phyloP scores from a whole-genome alignment of 371 early-diverging fungal species.

The Saksenaea oblongispora region DNA sequence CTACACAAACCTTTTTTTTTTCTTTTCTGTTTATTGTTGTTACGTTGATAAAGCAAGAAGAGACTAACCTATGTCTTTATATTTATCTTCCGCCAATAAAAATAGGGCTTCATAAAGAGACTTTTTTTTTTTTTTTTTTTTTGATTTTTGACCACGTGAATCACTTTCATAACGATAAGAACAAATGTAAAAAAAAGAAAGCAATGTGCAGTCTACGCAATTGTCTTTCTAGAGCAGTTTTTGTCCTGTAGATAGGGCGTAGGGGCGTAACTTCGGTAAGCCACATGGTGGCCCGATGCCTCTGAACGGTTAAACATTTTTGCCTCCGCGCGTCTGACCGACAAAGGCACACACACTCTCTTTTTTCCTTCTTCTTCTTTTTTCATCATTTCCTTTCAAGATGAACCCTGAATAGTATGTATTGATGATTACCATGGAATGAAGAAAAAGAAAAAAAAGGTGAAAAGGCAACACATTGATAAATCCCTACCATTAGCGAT shows the following conservation, averaged over 20 bases:
- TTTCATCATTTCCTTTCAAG: background rate
- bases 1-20: background rate
- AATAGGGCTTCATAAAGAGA: no score
- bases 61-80: no score
- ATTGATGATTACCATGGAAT: background rate
- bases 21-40: background rate
- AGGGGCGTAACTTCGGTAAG: background rate
- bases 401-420: constrained; percentile 6
- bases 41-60: no score
- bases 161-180: no score
- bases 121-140: no score
- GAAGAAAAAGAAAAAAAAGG: background rate
- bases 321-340: background rate
- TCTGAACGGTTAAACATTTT: background rate
- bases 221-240: background rate
- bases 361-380: background rate
- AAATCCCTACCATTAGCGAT: constrained; percentile 33
- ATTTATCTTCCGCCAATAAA: no score
- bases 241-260: background rate
- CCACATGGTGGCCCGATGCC: background rate
- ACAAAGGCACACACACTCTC: background rate
- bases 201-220: background rate
- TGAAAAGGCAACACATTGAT: no score
- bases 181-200: no score
- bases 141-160: no score